Percentiles rank a stretch among this genome's conserved stretches.
phyloP scores from a whole-genome alignment of 495 filamentous ascomycete genomes.

The Penicillium canescens region DNA sequence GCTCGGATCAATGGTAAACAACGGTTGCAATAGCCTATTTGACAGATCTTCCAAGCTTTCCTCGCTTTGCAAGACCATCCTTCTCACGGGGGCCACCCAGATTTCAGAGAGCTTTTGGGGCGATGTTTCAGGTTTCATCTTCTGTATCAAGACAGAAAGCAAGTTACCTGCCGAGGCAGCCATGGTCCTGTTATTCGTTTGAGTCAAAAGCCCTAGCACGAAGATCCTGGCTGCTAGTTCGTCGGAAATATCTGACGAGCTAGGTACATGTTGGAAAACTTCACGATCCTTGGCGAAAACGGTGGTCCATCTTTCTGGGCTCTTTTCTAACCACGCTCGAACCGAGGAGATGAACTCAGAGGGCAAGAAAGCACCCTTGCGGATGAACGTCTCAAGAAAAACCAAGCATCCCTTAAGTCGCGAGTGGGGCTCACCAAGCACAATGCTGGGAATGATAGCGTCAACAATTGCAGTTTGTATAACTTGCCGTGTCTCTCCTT shows the following conservation, averaged over 20 bases:
- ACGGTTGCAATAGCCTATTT: conserved; percentile 68
- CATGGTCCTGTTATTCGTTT: conserved; percentile 52
- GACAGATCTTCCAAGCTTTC: conserved; percentile 65
- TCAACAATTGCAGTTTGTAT: conserved; percentile 26
- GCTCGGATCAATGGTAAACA: conserved; percentile 61
- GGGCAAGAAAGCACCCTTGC: conserved; percentile 33
- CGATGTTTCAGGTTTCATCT: conserved; percentile 30
- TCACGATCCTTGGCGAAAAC: conserved; percentile 34
- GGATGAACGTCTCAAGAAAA: conserved; percentile 43
- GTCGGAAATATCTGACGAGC: conserved; percentile 10
- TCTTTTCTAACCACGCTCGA: conserved; percentile 34
- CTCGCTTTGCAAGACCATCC: conserved; percentile 45
- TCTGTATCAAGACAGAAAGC: conserved; percentile 57
- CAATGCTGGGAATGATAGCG: conserved; percentile 34
- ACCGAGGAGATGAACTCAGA: conserved; percentile 32
- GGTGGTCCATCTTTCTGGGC: conserved; percentile 29
- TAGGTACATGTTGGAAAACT: conserved; percentile 20
- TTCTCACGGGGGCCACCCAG: conserved; percentile 39
- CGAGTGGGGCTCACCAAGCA: conserved; percentile 42
- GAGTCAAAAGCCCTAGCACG: conserved; percentile 36
- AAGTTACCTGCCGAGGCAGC: conserved; percentile 65
- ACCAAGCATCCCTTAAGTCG: conserved; percentile 42
- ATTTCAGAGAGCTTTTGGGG: conserved; percentile 19
- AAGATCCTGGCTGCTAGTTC: conserved; percentile 32
- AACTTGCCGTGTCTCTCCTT: conserved; percentile 20